Evolutionary conservation across 192 early-diverging fungal genomes (phyloP), one percentile per base, ranked within the genome.

Genomic region (Cetraspora pellucida): DNA sequence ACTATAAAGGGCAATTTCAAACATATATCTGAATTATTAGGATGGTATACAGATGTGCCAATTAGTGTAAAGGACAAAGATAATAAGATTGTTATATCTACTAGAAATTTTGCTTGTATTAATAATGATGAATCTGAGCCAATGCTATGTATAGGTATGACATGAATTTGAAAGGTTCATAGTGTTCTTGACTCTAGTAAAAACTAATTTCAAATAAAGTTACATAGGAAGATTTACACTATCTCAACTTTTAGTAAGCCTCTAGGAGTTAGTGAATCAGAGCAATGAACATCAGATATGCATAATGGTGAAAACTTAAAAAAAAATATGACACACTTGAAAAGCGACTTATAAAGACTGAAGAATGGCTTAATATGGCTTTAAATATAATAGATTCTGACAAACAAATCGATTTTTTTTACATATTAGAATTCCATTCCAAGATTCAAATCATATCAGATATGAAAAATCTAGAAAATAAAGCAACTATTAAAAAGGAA

Each of bases 181-280:
- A 44, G 25, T 27, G 25, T 68, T 49, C 10, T 10, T 23, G 3
- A 68, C 11, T 16, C 7, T 2, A 68, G 5, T 68, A 68, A 68
- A 47, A 45, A 68, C 21, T 19, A 47, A 9, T 68, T 68, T 11
- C 23, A 23, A 0, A 68, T 68, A 16, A 8, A 45, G n/a, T 1
- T 10, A 4, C 59, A 25, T 61, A n/a, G 10, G 6, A 61, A 61
- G 10, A 19, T n/a, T 10, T 61, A 61, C n/a, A 61, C n/a, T 61
- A 61, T 61, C 28, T n/a, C 59, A 61, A 61, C 59, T 10, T 61
- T 61, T 68, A 68, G 44, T 44, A 68, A 68, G 8, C 21, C 17
- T 59, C 30, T 63, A 52, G 49, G 21, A 6, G 0, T 27, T 16
- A 52, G 10, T n/a, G 10, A 52, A 52, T 5, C 2, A 52, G 17